A percentile compares a stretch with the other conserved stretches of the same genome.
phyloP scores from a whole-genome alignment of 2,329 filamentous ascomycete genomes.

The Neopestalotiopsis clavispora region DNA sequence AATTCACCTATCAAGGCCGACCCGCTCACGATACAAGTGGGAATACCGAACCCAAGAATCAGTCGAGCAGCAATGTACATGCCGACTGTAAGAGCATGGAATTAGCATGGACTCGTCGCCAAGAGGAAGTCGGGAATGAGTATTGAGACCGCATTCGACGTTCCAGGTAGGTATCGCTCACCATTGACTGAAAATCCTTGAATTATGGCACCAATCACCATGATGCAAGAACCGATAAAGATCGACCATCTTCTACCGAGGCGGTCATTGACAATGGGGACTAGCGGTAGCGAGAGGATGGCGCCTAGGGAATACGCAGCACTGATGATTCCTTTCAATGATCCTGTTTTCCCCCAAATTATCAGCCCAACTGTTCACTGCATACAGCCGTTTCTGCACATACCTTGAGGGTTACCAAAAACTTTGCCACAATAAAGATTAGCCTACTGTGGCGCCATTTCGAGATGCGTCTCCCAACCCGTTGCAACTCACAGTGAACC shows the following conservation, averaged over 20 bases:
- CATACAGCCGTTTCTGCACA: conserved; percentile 43
- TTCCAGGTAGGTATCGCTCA: background rate
- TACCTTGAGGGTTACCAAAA: conserved; percentile 20
- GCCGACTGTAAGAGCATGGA: conserved; percentile 26
- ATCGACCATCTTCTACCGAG: conserved; percentile 63
- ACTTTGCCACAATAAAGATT: conserved; percentile 27
- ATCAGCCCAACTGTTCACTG: background rate
- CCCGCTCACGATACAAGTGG: conserved; percentile 62
- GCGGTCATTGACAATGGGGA: conserved; percentile 58
- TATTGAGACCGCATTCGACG: too few relatives aligned
- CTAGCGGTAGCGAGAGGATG: conserved; percentile 61
- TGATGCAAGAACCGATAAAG: conserved; percentile 57
- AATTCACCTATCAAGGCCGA: conserved; percentile 65
- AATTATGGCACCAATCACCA: conserved; percentile 58
- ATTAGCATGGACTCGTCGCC: background rate
- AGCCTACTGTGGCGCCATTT: background rate
- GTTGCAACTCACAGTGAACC: conserved; percentile 37
- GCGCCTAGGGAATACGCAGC: conserved; percentile 66
- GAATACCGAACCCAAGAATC: conserved; percentile 64
- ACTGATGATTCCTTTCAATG: conserved; percentile 58
- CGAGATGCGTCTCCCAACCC: background rate
- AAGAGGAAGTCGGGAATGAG: background rate
- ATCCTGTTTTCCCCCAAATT: conserved; percentile 37
- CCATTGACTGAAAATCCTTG: conserved; percentile 50
- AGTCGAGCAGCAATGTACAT: conserved; percentile 67